Evolutionary conservation across 108 stramenopile species (phyloP), one percentile per base, ranked within the genome.

Genomic region (Mayamaea pseudoterrestris): DNA sequence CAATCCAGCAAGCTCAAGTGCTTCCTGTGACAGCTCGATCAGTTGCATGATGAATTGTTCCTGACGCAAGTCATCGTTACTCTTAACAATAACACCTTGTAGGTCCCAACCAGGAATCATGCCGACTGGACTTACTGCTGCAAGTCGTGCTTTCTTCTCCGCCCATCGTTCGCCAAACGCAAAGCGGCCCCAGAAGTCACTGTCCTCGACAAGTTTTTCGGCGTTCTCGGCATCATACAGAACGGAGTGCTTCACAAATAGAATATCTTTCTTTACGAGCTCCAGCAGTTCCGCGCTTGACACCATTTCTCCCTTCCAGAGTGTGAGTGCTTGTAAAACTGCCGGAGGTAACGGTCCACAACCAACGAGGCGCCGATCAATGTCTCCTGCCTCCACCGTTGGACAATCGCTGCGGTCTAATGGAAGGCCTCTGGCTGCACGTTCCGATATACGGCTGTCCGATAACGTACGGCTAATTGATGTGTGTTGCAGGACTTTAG

Each of bases 21-120:
- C 95, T 30, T 90, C 88, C 27, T 76, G 65, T 44, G 91, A 94
- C 27, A 94, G 66, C 17, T 85, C 80, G 29, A 98, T 95, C 6
- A 98, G 71, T 58, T 97, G 95, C 76, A 95, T 78, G 20, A 87
- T 73, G 44, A 91, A 90, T 7, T 89, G 81, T 67, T 99, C 98
- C 58, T 99, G 98, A 5, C 98, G 76, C 47, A 97, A 56, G 50
- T 99, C 98, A 46, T 97, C 98, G 57, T 97, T 97, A 14, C 89
- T 92, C 78, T 99, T 99, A 27, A 99, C 93, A 55, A 99, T 96
- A 30, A 94, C 82, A 34, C 89, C 84, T 20, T 76, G 63, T 29
- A 99, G 58, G 53, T 95, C 83, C 90, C 93, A 98, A 16, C 80
- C 78, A 13, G 83, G 68, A 30, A 50, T 40, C 4, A 64, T 56